Percentiles rank a stretch among this genome's conserved stretches.
These are phyloP conservation scores for Linnemannia exigua DNA, from an alignment of 192 early-diverging fungal species.

Conservation along the genomic window DNA sequence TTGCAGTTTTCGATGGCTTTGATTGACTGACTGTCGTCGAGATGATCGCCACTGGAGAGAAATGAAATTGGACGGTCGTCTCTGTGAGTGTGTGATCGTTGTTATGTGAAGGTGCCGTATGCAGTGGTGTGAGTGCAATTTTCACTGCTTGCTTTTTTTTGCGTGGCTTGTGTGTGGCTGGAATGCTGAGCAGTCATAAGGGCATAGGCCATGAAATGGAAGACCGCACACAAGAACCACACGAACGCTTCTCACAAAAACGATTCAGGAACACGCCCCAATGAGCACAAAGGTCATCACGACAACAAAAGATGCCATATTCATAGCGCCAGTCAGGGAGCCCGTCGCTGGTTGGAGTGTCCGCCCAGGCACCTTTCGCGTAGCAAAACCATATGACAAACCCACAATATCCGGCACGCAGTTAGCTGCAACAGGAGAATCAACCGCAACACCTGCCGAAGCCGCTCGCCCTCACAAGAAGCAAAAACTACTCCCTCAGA, in stretches of 20 bases:
- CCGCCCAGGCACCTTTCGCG: constrained; percentile 51
- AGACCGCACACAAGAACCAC: no score
- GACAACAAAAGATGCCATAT: neutral
- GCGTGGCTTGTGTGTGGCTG: no score
- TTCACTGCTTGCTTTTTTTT: neutral
- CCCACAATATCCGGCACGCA: neutral
- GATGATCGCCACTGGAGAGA: neutral
- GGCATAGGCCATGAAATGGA: no score
- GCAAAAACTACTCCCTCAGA: constrained; percentile 8
- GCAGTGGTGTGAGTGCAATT: no score
- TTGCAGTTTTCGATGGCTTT: neutral
- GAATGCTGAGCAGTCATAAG: no score
- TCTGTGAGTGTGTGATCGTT: neutral
- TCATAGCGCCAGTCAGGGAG: constrained; percentile 21
- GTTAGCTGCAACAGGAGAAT: neutral
- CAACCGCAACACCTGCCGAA: neutral
- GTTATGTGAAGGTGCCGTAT: neutral
- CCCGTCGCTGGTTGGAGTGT: constrained; percentile 23
- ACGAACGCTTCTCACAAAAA: no score
- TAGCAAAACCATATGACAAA: constrained; percentile 32
- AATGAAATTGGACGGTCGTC: neutral
- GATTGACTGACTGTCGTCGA: neutral
- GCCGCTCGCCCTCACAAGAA: neutral
- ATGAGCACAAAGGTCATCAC: constrained; percentile 5
- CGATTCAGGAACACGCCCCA: neutral